phyloP scores from a whole-genome alignment of 2,329 filamentous ascomycete species.

The Anisogramma anomala region DNA sequence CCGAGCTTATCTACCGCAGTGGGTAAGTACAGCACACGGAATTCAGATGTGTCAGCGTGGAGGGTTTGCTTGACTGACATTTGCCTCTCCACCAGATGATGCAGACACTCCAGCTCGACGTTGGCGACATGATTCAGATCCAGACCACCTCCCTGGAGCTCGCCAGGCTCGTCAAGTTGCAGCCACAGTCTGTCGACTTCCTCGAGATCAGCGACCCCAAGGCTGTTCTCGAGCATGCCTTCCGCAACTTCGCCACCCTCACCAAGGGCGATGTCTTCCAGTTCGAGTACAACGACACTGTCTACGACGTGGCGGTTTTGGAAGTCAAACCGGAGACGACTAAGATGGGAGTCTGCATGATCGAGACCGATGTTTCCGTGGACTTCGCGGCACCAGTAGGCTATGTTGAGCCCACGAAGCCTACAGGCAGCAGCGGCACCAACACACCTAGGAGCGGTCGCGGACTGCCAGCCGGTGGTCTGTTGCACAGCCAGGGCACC shows the following conservation, averaged over 20 bases:
- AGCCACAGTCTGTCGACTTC: slow-evolving; percentile 86
- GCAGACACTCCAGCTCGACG: slow-evolving; percentile 78
- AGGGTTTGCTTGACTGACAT: too few species aligned
- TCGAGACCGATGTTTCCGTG: slow-evolving; percentile 92
- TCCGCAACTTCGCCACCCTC: slow-evolving; percentile 23
- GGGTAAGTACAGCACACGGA: slow-evolving; percentile 44
- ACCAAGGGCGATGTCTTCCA: slow-evolving; percentile 83
- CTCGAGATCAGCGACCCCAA: slow-evolving; percentile 96
- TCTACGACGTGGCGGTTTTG: slow-evolving; percentile 85
- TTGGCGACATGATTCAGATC: slow-evolving; percentile 88
- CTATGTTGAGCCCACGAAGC: slow-evolving; percentile 75
- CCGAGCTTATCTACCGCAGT: slow-evolving; percentile 88
- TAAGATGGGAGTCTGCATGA: slow-evolving; percentile 80
- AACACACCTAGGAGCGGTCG: slow-evolving; percentile 66
- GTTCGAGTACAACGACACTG: slow-evolving; percentile 89
- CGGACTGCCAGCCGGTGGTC: slow-evolving; percentile 56
- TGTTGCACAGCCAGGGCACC: slow-evolving; percentile 72
- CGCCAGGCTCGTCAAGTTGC: slow-evolving; percentile 87
- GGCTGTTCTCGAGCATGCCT: slow-evolving; percentile 81
- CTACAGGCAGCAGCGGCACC: slow-evolving; percentile 61
- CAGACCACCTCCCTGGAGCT: slow-evolving; percentile 88
- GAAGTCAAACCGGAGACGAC: slow-evolving; percentile 81
- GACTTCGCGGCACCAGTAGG: slow-evolving; percentile 92
- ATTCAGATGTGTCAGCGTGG: too few species aligned
- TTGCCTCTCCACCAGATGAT: slow-evolving; percentile 61